Conservation (phyloP, 208 protist species). For the Leishmania lainsoni region DNA sequence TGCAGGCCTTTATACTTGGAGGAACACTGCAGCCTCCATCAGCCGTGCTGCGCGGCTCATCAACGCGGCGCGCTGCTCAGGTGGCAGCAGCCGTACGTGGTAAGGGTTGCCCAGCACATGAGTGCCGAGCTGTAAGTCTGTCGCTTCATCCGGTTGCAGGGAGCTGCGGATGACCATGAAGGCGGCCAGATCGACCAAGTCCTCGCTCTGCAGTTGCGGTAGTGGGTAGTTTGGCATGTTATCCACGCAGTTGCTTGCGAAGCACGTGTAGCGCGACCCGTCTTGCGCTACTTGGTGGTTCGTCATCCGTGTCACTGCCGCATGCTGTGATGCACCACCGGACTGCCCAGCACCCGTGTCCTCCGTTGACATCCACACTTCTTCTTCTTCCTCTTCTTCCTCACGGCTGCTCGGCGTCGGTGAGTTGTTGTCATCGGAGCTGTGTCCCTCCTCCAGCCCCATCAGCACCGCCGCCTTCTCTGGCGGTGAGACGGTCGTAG, state of each 20-base stretch:
- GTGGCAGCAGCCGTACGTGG: slow-evolving; percentile 7
- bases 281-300: slow-evolving; percentile 17
- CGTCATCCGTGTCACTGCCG: slow-evolving; percentile 4
- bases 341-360: neutral
- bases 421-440: slow-evolving; percentile 33
- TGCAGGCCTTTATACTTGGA: slow-evolving; percentile 34
- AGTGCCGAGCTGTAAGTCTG: slow-evolving; percentile 30
- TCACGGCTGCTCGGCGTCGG: slow-evolving; percentile 32
- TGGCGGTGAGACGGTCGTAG: neutral
- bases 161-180: slow-evolving; percentile 50
- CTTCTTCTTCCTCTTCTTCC: slow-evolving; percentile 19
- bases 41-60: slow-evolving; percentile 34
- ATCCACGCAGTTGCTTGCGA: slow-evolving; percentile 44
- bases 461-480: slow-evolving; percentile 14
- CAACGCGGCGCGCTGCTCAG: slow-evolving; percentile 10
- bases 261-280: slow-evolving; percentile 36
- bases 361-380: slow-evolving; percentile 1
- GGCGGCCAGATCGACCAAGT: slow-evolving; percentile 37
- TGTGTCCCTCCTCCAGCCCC: slow-evolving; percentile 25
- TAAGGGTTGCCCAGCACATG: slow-evolving; percentile 33
- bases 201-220: slow-evolving; percentile 25
- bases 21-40: slow-evolving; percentile 47
- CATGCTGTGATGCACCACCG: neutral
- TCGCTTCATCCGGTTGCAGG: slow-evolving; percentile 34
- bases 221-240: slow-evolving; percentile 49